Base-by-base conservation (phyloP, 352 stramenopile species). In the Labyrinthula sp. region DNA sequence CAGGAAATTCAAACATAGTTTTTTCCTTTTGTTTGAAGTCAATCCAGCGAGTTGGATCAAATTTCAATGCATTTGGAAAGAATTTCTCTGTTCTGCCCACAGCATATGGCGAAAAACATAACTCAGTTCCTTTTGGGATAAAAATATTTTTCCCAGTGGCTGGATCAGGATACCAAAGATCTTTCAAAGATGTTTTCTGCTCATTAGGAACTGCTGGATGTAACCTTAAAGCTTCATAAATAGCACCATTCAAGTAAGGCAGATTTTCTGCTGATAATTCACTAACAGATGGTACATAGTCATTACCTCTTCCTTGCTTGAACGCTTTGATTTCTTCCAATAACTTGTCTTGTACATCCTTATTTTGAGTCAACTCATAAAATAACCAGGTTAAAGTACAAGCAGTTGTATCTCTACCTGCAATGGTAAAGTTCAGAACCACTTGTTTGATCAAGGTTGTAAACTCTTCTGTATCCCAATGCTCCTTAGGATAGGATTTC, bases 351-450 rank as follows among this genome's bases (percentile, higher is more conserved):
- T 54, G 28, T 4, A 54, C 18, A 17, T 56, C 47, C 39, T n/a
- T 14, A 22, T 47, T 43, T 8, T 45, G 2, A 9, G 43, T 17
- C 4, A 56, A 25, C 43, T 56, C 40, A 30, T 21, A 56, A 15
- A 56, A 30, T 21, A 54, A 10, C 47, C 47, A 56, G 3, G 47
- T 45, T 21, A 56, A 30, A 1, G 40, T 30, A 21, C 38, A 50
- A 23, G 47, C 47, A 12, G 30, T 56, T 10, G 47, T 56, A 40
- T 72, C 65, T 6, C 63, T 50, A 0, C 63, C 65, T 1, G 61
- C 65, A 8, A 72, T 43, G 6, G 69, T 50, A 15, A 69, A 69
- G 5, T 60, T 62, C 22, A 71, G 37, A 5, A 68, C 59, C 20
- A 72, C 63, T 36, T 67, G 54, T 7, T 59, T 39, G 24, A 72